phyloP scores from a whole-genome alignment of 306 rosid genomes.

The Rubus idaeus region DNA sequence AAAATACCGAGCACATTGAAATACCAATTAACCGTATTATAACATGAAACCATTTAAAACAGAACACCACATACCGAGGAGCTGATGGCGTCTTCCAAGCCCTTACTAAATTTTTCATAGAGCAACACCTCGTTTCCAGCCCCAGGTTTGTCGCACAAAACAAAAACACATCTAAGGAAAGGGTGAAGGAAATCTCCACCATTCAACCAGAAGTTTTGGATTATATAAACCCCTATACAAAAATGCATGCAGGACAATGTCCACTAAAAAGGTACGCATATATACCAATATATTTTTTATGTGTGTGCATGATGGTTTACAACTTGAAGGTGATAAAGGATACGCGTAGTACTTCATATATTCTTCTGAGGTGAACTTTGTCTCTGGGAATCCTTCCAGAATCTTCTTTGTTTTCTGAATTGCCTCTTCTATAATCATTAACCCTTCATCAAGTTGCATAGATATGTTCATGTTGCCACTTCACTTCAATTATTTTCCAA shows the following conservation, averaged over 20 bases:
- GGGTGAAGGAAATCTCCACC: neutral
- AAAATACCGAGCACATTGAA: neutral
- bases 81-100: neutral
- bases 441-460: neutral
- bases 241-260: neutral
- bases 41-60: neutral
- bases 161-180: neutral
- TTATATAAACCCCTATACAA: neutral
- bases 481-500: neutral
- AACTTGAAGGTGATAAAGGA: neutral
- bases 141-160: neutral
- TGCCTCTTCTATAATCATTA: neutral
- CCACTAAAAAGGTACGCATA: neutral
- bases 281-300: neutral
- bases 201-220: neutral
- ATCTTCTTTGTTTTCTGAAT: neutral
- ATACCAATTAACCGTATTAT: neutral
- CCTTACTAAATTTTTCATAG: neutral
- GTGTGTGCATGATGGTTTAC: too few relatives aligned
- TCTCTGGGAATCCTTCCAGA: constrained; percentile 3
- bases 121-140: neutral
- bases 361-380: constrained; percentile 8
- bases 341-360: constrained; percentile 1
- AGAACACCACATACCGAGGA: constrained; percentile 8
- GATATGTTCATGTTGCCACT: neutral